A percentile compares a stretch with the other conserved stretches of the same genome.
These are phyloP conservation scores for Dioscorea cayenensis DNA, from an alignment of 116 monocot genomes.

Conservation along the genomic window DNA sequence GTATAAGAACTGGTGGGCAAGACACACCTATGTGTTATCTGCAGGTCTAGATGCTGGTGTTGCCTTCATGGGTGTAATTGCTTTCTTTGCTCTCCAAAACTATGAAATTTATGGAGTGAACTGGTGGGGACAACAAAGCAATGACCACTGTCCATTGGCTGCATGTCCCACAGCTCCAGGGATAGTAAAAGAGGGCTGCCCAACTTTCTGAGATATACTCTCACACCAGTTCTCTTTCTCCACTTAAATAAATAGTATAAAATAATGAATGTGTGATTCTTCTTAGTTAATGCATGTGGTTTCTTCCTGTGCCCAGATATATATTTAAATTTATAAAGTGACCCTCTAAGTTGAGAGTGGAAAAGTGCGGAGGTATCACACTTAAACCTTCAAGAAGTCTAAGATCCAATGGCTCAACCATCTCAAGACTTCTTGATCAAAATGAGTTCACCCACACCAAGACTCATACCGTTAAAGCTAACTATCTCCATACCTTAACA, in stretches of 20 bases:
- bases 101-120: background rate
- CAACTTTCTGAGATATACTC: background rate
- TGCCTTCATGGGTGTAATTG: background rate
- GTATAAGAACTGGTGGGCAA: conserved; percentile 4
- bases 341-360: too few relatives aligned
- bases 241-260: background rate
- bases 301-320: too few relatives aligned
- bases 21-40: conserved; percentile 10
- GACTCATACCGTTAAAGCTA: too few relatives aligned
- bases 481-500: too few relatives aligned
- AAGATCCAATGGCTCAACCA: too few relatives aligned
- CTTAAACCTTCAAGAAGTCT: too few relatives aligned
- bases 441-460: too few relatives aligned
- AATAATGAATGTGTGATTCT: too few relatives aligned
- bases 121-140: background rate
- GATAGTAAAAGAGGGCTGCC: background rate
- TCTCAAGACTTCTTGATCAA: too few relatives aligned
- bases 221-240: background rate
- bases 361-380: too few relatives aligned
- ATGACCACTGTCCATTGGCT: background rate
- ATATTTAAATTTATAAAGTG: too few relatives aligned
- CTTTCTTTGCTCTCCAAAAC: background rate
- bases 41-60: conserved; percentile 8
- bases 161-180: conserved; percentile 1
- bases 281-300: too few relatives aligned